Evolutionary conservation across 208 protist genomes (phyloP).

Genomic region (Naegleria lovaniensis): DNA sequence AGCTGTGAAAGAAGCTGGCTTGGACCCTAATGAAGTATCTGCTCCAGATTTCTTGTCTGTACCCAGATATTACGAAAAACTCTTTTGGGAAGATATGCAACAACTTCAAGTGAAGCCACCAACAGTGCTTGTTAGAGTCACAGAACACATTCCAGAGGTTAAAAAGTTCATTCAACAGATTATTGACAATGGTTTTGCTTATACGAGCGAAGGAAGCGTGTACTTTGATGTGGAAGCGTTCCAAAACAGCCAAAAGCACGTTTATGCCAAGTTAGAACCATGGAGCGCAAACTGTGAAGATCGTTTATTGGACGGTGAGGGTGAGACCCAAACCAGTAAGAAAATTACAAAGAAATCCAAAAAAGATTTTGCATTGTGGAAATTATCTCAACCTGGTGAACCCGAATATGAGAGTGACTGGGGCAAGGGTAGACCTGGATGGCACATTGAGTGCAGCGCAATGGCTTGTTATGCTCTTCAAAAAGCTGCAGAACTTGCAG

Average conservation of each 20-base stretch:
- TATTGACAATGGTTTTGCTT: conserved; percentile 90
- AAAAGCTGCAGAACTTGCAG: not conserved
- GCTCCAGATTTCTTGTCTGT: conserved; percentile 76
- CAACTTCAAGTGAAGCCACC: conserved; percentile 74
- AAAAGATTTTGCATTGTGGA: conserved; percentile 98
- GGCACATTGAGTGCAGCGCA: conserved; percentile 99
- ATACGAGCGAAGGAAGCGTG: conserved; percentile 76
- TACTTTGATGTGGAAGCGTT: conserved; percentile 90
- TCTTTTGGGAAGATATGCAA: conserved; percentile 86
- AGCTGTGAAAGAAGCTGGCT: conserved; percentile 52
- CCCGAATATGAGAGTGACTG: conserved; percentile 84
- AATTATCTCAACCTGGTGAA: conserved; percentile 84
- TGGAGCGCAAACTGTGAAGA: conserved; percentile 41
- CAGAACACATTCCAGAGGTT: conserved; percentile 93
- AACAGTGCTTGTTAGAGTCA: conserved; percentile 87
- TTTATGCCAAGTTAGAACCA: conserved; percentile 85
- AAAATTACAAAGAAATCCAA: conserved; percentile 49
- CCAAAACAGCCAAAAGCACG: conserved; percentile 59
- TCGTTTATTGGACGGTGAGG: conserved; percentile 78
- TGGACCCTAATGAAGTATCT: conserved; percentile 59
- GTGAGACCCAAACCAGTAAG: conserved; percentile 40
- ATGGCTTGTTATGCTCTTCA: conserved; percentile 79
- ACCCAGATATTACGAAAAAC: conserved; percentile 69
- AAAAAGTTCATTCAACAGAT: conserved; percentile 84
- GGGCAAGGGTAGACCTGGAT: conserved; percentile 92